These are phyloP conservation scores for Parasitella parasitica DNA, from an alignment of 371 early-diverging fungal species.

Conservation along the genomic window DNA sequence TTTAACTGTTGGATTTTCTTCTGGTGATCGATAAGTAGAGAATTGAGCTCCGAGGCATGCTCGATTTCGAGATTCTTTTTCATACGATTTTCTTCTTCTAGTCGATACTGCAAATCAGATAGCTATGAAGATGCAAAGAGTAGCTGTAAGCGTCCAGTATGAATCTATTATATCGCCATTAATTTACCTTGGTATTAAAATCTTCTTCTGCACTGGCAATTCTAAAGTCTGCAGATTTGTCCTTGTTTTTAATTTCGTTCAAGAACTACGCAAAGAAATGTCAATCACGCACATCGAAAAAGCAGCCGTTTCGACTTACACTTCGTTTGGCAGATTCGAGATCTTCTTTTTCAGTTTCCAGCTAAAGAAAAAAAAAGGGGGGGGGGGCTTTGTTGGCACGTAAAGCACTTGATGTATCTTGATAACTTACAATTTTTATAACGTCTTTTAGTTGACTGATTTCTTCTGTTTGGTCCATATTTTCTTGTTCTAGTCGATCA, in stretches of 20 bases:
- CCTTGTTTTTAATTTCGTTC: conserved; percentile 47
- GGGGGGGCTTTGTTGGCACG: too few relatives aligned
- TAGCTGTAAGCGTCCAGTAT: neutral
- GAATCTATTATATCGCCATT: neutral
- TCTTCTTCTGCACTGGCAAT: conserved; percentile 46
- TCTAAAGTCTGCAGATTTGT: conserved; percentile 46
- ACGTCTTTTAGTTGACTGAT: neutral
- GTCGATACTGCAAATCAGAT: conserved; percentile 15
- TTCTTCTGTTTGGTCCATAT: conserved; percentile 1
- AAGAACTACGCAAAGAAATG: conserved; percentile 25
- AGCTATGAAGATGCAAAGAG: neutral
- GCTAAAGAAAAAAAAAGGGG: neutral
- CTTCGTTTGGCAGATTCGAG: conserved; percentile 39
- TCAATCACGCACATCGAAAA: neutral
- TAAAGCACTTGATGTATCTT: too few relatives aligned
- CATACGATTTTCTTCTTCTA: conserved; percentile 20
- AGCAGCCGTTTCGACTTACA: conserved; percentile 14
- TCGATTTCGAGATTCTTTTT: conserved; percentile 18
- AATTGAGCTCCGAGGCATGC: conserved; percentile 15
- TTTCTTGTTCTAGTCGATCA: neutral
- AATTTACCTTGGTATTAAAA: conserved; percentile 32
- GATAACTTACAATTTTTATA: conserved; percentile 7
- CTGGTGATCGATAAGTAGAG: neutral
- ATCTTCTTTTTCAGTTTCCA: conserved; percentile 32
- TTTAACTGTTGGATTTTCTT: neutral